A percentile compares a stretch with the other conserved stretches of the same genome.
Conservation (phyloP, 345 rosid genomes). For the Eucalyptus cloeziana region DNA sequence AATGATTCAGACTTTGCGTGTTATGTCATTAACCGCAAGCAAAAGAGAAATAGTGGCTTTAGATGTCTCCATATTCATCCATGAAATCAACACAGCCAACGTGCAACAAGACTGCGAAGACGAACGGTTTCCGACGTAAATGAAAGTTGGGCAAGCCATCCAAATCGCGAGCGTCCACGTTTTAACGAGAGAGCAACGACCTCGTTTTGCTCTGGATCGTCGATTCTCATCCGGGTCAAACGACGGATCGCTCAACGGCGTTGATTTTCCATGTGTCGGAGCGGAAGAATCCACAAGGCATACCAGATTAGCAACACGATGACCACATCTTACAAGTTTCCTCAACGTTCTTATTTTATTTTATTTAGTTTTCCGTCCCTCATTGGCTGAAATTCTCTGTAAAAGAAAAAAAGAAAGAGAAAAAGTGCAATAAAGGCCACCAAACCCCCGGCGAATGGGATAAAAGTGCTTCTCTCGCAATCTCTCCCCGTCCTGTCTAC, state of each 20-base stretch:
- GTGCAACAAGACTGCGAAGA: neutral
- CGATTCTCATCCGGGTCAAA: neutral
- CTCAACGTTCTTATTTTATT: neutral
- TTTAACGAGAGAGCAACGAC: neutral
- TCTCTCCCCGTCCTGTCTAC: neutral
- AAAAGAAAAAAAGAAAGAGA: neutral
- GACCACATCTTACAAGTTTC: neutral
- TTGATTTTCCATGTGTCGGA: neutral
- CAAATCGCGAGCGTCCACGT: rapidly evolving
- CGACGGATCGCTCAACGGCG: neutral
- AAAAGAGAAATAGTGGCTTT: neutral
- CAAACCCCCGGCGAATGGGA: neutral
- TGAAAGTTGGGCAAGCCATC: neutral
- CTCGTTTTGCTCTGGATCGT: neutral
- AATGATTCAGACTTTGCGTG: rapidly evolving
- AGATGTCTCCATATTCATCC: neutral
- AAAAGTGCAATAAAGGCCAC: neutral
- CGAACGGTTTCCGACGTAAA: neutral
- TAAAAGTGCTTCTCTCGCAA: neutral
- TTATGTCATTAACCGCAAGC: neutral
- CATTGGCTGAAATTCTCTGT: neutral
- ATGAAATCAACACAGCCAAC: neutral
- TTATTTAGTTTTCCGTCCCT: neutral
- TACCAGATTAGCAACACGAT: neutral
- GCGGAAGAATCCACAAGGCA: neutral